These are phyloP conservation scores for Fusarium avenaceum DNA, from an alignment of 2,329 filamentous ascomycete species.

Conservation along the genomic window DNA sequence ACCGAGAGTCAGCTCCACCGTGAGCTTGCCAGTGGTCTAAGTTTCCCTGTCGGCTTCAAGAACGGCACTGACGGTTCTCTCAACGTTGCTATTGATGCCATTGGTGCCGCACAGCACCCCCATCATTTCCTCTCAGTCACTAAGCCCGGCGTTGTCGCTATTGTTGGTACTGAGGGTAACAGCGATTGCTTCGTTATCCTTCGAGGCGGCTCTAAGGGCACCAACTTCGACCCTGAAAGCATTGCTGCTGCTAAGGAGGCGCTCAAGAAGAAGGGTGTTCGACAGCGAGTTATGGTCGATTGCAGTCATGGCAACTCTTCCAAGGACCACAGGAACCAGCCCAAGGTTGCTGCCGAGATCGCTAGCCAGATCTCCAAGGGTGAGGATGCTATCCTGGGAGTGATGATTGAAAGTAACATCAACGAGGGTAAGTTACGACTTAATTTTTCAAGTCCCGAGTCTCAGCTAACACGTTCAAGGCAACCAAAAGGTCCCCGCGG, in stretches of 20 bases:
- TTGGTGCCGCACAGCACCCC: slow-evolving; percentile 89
- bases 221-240: slow-evolving; percentile 91
- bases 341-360: slow-evolving; percentile 85
- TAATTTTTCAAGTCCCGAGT: not conserved
- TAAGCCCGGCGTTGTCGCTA: slow-evolving; percentile 94
- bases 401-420: slow-evolving; percentile 99
- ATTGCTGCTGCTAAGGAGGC: slow-evolving; percentile 86
- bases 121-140: slow-evolving; percentile 98
- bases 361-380: slow-evolving; percentile 88
- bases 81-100: slow-evolving; percentile 92
- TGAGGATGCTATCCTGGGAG: slow-evolving; percentile 90
- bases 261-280: slow-evolving; percentile 79
- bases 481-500: slow-evolving; percentile 89
- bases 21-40: slow-evolving; percentile 92
- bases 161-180: slow-evolving; percentile 94
- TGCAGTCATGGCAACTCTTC: slow-evolving; percentile 96
- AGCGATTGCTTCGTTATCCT: slow-evolving; percentile 98
- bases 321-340: slow-evolving; percentile 98
- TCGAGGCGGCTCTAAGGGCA: slow-evolving; percentile 90
- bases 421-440: slow-evolving; percentile 77
- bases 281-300: slow-evolving; percentile 91
- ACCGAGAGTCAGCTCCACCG: slow-evolving; percentile 97
- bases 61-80: slow-evolving; percentile 96
- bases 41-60: slow-evolving; percentile 99
- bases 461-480: slow-evolving; percentile 60